These are phyloP conservation scores for Apium graveolens DNA, from an alignment of 129 eudicot genomes.

Conservation along the genomic window DNA sequence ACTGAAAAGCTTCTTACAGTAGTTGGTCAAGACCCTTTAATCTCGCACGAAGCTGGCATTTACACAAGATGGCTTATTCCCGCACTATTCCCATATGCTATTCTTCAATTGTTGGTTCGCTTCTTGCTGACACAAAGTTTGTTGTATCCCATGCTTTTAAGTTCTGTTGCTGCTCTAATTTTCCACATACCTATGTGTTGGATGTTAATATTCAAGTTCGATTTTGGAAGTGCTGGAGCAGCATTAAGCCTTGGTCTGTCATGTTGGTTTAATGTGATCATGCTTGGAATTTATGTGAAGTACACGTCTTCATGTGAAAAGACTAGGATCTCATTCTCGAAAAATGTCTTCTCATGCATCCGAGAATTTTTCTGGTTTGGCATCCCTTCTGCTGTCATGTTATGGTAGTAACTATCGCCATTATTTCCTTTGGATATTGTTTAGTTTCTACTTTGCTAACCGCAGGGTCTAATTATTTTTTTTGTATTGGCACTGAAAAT, in stretches of 20 bases:
- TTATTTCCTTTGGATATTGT: background rate
- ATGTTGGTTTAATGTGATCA: slow-evolving; percentile 30
- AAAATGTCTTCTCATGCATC: slow-evolving; percentile 31
- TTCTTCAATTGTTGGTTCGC: slow-evolving; percentile 47
- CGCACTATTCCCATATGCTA: slow-evolving; percentile 43
- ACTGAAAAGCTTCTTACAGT: slow-evolving; percentile 40
- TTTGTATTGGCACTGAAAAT: background rate
- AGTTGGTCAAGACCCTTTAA: slow-evolving; percentile 62
- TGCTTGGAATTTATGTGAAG: slow-evolving; percentile 33
- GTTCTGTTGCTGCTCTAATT: slow-evolving; percentile 30
- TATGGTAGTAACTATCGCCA: slow-evolving; percentile 23
- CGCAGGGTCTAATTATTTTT: background rate
- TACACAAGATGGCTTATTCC: slow-evolving; percentile 47
- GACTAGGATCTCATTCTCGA: slow-evolving; percentile 32
- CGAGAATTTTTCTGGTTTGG: slow-evolving; percentile 58
- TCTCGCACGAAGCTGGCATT: slow-evolving; percentile 52
- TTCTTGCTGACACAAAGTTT: slow-evolving; percentile 57
- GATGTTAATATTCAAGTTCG: slow-evolving; percentile 47
- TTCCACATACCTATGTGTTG: slow-evolving; percentile 59
- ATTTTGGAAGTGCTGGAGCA: slow-evolving; percentile 52
- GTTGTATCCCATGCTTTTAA: slow-evolving; percentile 42
- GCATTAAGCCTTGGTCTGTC: slow-evolving; percentile 52
- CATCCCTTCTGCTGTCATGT: slow-evolving; percentile 58
- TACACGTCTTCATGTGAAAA: slow-evolving; percentile 35
- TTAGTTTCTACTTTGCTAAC: background rate